Evolutionary conservation across 176 grass and related monocot species (phyloP).

Genomic region (Bonia amplexicaulis): DNA sequence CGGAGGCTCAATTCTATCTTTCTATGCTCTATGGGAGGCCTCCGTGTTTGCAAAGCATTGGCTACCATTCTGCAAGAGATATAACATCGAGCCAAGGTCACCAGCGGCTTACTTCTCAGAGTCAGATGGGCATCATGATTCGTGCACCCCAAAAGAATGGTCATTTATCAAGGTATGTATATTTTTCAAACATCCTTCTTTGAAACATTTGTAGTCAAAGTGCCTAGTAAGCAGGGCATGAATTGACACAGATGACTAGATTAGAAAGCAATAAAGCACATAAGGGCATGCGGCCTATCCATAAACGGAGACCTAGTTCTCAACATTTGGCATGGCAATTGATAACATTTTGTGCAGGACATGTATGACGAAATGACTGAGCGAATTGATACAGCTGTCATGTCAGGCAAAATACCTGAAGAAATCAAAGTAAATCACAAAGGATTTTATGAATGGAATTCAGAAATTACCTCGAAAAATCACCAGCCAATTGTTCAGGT

Average conservation of each 20-base stretch:
- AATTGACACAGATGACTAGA: neutral
- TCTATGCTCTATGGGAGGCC: constrained; percentile 66
- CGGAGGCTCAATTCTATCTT: constrained; percentile 59
- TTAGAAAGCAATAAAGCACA: neutral
- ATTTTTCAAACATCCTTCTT: neutral
- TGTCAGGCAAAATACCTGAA: constrained; percentile 41
- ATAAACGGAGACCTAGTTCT: neutral
- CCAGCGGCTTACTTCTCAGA: constrained; percentile 54
- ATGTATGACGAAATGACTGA: constrained; percentile 57
- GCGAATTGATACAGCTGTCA: constrained; percentile 37
- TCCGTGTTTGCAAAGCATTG: constrained; percentile 54
- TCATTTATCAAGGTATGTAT: constrained; percentile 36
- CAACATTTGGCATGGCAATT: neutral
- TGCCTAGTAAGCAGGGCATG: neutral
- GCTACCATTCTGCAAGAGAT: constrained; percentile 66
- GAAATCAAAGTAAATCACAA: constrained; percentile 50
- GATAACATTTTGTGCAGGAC: constrained; percentile 25
- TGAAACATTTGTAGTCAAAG: neutral
- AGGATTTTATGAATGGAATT: constrained; percentile 68
- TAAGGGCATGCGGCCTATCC: neutral
- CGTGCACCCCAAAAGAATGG: constrained; percentile 29
- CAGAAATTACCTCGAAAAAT: constrained; percentile 20
- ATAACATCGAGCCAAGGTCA: constrained; percentile 56
- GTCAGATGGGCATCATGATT: constrained; percentile 18
- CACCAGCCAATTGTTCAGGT: constrained; percentile 82